Evolutionary conservation across 2,329 filamentous ascomycete species (phyloP).

Genomic region (Eutypella sp.): DNA sequence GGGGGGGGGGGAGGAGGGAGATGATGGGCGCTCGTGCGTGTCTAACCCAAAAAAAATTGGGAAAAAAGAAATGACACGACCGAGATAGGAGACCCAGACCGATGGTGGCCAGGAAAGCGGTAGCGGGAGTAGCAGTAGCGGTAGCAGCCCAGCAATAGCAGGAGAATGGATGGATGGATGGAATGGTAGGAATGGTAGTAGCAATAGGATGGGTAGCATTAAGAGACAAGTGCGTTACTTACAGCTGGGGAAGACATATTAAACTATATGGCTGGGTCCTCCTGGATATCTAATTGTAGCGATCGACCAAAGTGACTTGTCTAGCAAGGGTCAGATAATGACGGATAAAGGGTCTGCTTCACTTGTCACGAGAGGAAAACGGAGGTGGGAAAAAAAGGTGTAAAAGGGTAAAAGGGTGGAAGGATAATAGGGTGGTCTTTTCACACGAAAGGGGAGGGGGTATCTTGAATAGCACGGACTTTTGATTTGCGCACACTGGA

Average conservation of each 20-base stretch:
- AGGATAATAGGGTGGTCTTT: constrained; percentile 13
- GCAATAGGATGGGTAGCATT: too few relatives aligned
- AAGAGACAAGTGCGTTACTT: constrained; percentile 16
- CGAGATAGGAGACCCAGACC: constrained; percentile 7
- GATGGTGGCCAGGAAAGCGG: too few relatives aligned
- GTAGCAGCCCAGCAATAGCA: neutral
- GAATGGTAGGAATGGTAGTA: too few relatives aligned
- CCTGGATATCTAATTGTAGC: constrained; percentile 13
- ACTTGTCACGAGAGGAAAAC: constrained; percentile 5
- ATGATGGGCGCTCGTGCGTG: neutral
- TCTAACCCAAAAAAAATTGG: neutral
- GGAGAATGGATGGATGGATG: neutral
- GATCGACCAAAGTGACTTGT: constrained; percentile 7
- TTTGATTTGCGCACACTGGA: neutral
- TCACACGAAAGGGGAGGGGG: too few relatives aligned
- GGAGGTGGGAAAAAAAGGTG: constrained; percentile 14
- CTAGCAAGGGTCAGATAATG: constrained; percentile 14
- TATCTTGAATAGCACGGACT: constrained; percentile 5
- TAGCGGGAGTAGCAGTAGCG: too few relatives aligned
- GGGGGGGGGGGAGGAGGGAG: neutral
- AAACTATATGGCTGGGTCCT: constrained; percentile 22
- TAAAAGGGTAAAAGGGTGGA: constrained; percentile 21
- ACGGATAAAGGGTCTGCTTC: too few relatives aligned
- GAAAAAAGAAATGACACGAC: constrained; percentile 10
- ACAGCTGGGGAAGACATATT: constrained; percentile 33